A percentile compares a stretch with the other conserved stretches of the same genome.
These are phyloP conservation scores for Blastomyces emzantsi DNA, from an alignment of 2,329 filamentous ascomycete genomes.

Conservation along the genomic window DNA sequence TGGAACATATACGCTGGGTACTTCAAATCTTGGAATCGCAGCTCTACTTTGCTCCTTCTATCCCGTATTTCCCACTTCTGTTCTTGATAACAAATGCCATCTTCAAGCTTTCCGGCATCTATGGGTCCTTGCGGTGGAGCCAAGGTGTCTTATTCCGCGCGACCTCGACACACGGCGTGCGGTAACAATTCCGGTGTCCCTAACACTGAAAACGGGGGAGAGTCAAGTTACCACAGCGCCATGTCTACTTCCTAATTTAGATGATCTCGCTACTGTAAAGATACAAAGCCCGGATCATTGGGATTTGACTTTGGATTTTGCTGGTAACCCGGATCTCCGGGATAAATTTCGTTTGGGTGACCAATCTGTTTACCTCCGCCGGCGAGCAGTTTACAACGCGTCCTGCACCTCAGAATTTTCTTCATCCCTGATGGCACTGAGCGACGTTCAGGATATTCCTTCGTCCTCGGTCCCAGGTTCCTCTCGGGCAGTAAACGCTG, in stretches of 20 bases:
- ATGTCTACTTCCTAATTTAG: constrained; percentile 45
- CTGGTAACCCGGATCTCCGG: constrained; percentile 51
- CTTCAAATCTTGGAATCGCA: constrained; percentile 76
- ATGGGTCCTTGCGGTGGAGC: constrained; percentile 89
- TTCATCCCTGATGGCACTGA: constrained; percentile 65
- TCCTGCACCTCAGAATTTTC: constrained; percentile 55
- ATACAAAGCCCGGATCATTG: constrained; percentile 56
- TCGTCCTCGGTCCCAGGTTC: constrained; percentile 20
- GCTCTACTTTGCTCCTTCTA: constrained; percentile 87
- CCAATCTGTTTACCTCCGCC: constrained; percentile 65
- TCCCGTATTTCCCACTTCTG: constrained; percentile 76
- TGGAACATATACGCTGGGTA: constrained; percentile 85
- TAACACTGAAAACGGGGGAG: constrained; percentile 47
- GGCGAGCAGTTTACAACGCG: constrained; percentile 58
- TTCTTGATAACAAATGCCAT: constrained; percentile 90
- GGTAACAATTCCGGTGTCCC: constrained; percentile 60
- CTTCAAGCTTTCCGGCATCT: constrained; percentile 94
- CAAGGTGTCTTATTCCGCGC: constrained; percentile 77
- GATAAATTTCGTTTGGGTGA: constrained; percentile 54
- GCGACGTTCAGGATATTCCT: constrained; percentile 45
- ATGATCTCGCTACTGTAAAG: constrained; percentile 31
- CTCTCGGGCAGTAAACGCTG: neutral
- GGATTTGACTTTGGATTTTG: constrained; percentile 71
- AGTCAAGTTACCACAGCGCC: constrained; percentile 40
- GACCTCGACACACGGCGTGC: constrained; percentile 78